These are phyloP conservation scores for Lipomyces mesembrius DNA, from an alignment of 805 yeast species.

Conservation along the genomic window DNA sequence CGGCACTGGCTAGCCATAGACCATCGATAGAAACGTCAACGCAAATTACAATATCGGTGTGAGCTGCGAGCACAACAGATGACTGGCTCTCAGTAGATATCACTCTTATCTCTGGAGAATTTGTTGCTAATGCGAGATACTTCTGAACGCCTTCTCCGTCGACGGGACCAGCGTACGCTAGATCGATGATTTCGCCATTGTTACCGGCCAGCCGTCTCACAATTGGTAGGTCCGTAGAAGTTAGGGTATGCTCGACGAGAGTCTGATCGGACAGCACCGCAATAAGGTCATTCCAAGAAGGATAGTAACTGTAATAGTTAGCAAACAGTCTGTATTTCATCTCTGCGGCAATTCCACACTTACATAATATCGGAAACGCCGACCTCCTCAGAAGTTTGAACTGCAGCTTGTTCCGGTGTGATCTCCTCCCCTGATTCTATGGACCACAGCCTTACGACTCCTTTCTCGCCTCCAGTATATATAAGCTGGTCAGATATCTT, in stretches of 20 bases:
- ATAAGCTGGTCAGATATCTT: constrained; percentile 43
- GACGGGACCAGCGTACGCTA: constrained; percentile 73
- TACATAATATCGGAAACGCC: constrained; percentile 62
- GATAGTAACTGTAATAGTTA: constrained; percentile 37
- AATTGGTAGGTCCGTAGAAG: constrained; percentile 47
- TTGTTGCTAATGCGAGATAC: constrained; percentile 84
- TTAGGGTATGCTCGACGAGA: constrained; percentile 55
- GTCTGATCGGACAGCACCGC: constrained; percentile 85
- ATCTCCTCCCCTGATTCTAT: constrained; percentile 54
- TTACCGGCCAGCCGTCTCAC: constrained; percentile 78
- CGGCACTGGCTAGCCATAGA: constrained; percentile 86
- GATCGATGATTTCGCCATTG: constrained; percentile 93
- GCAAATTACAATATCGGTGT: constrained; percentile 80
- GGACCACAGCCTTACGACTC: constrained; percentile 70
- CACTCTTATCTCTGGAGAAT: constrained; percentile 84
- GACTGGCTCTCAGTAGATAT: constrained; percentile 62
- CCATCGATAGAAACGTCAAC: constrained; percentile 82
- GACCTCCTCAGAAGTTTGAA: constrained; percentile 70
- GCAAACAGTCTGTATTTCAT: not conserved
- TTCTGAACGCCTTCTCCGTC: constrained; percentile 33
- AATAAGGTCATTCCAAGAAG: constrained; percentile 46
- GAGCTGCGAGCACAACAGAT: constrained; percentile 74
- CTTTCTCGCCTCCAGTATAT: constrained; percentile 81
- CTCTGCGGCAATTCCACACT: not conserved
- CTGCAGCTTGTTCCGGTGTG: constrained; percentile 47